These are phyloP conservation scores for Athelia psychrophila DNA, from an alignment of 1,284 basidiomycete genomes.

Conservation along the genomic window DNA sequence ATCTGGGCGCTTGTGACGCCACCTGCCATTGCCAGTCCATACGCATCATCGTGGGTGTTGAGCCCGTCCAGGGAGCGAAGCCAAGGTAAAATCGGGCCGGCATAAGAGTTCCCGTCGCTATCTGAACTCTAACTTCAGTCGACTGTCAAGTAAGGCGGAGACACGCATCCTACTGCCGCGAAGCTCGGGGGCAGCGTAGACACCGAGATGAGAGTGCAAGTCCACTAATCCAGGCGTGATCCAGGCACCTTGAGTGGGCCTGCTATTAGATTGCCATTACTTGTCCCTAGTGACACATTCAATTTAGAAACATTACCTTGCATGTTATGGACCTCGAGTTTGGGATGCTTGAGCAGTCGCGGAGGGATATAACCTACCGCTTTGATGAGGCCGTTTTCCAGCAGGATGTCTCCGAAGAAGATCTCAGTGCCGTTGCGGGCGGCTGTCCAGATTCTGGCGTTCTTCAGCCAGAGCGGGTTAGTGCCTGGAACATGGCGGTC, in stretches of 20 bases:
- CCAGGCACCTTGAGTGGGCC: conserved; percentile 54
- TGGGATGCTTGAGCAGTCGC: not conserved
- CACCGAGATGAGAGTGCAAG: conserved; percentile 78
- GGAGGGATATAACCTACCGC: conserved; percentile 51
- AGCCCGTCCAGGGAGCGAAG: conserved; percentile 48
- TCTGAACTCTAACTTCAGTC: conserved; percentile 37
- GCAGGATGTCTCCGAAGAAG: conserved; percentile 55
- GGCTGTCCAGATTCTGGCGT: conserved; percentile 82
- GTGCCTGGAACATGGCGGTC: conserved; percentile 74
- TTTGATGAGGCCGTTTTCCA: conserved; percentile 59
- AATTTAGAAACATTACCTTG: not conserved
- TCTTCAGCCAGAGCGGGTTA: conserved; percentile 65
- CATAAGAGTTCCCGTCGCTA: conserved; percentile 49
- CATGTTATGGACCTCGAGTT: not conserved
- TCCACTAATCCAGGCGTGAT: conserved; percentile 74
- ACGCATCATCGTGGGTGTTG: conserved; percentile 49
- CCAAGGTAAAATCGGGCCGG: conserved; percentile 60
- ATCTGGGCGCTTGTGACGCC: conserved; percentile 53
- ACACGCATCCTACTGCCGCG: conserved; percentile 36
- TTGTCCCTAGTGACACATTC: too few species aligned
- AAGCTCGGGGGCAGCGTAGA: conserved; percentile 59
- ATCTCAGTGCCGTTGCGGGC: conserved; percentile 62
- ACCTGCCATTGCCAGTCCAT: conserved; percentile 47
- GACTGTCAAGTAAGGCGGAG: too few species aligned
- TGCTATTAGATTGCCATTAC: too few species aligned